Base-by-base conservation (phyloP, 139 green algal genomes). In the Chlorella sorokiniana region DNA sequence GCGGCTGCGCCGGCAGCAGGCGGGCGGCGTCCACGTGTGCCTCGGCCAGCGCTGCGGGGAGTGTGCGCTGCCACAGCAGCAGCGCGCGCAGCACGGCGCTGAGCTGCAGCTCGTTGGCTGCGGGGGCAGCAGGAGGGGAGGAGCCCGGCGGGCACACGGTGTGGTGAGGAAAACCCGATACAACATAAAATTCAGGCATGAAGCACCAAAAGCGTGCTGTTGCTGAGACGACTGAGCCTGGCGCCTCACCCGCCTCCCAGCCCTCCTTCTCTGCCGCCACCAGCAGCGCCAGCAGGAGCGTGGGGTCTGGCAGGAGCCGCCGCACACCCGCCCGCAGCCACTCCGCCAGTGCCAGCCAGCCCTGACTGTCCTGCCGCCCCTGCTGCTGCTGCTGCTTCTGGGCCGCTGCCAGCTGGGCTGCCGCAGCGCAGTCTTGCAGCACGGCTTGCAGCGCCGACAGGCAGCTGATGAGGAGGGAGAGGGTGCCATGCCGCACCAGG, bases 41-140 rank as follows among this genome's bases (percentile, higher is more conserved):
- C 42, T 92, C 89, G 11, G 59, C 76, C 69, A 83, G 78, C 18
- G 88, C 83, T 5, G 82, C 87, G 7, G 88, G 89, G 54, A 92
- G 41, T 31, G 69, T 68, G 40, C 75, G 48, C 40, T 79, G 74
- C 77, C 89, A 91, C 25, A 52, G 35, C 11, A 64, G 52, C 41
- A 91, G 54, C 51, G 70, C 69, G 68, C 44, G 67, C 78, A 88
- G 69, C 61, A 87, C 38, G 0, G 79, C 81, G 31, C 71, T 72
- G 75, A 88, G 74, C 68, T 79, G 71, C 71, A 71, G 56, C 45
- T 69, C 41, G 68, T 73, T 85, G 65, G 81, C 78, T 77, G 78
- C 37, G 31, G 45, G 2, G 6, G 68, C 25, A 44, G 70, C 14
- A 23, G 7, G 23, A 78, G 0, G 45, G 31, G 40, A 75, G 41